Conservation (phyloP, 2,329 filamentous ascomycete species). For the Colletotrichum tamarilloi region DNA sequence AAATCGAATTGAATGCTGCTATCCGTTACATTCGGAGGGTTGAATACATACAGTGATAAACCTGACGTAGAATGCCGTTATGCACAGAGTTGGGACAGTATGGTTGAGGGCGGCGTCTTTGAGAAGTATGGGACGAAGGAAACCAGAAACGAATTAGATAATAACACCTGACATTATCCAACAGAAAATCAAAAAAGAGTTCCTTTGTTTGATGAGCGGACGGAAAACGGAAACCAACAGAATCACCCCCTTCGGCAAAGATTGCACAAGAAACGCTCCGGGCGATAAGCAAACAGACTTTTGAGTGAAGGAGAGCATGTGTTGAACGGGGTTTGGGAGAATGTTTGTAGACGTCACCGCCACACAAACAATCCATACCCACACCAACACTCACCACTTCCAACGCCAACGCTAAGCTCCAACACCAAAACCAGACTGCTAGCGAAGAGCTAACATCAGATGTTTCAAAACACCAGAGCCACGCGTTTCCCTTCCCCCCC, state of each 20-base stretch:
- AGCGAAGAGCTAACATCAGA: background rate
- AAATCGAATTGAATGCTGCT: background rate
- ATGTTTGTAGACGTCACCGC: background rate
- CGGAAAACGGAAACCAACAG: background rate
- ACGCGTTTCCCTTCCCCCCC: background rate
- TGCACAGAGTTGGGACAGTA: background rate
- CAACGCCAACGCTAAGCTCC: conserved; percentile 1
- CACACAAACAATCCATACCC: background rate
- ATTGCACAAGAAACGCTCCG: background rate
- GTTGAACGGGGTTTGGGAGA: too few species aligned
- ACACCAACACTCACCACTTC: background rate
- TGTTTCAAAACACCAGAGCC: conserved; percentile 11
- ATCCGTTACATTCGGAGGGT: background rate
- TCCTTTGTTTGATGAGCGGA: background rate
- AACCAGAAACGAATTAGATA: background rate
- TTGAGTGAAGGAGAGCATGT: background rate
- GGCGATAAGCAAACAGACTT: background rate
- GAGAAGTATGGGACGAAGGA: background rate
- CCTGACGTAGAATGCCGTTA: background rate
- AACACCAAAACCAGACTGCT: background rate
- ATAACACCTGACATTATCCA: background rate
- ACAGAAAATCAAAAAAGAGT: background rate
- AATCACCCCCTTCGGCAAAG: background rate
- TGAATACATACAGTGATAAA: background rate
- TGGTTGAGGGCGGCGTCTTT: background rate